Evolutionary conservation across 345 rosid species (phyloP).

Genomic region (Ailanthus altissimus): DNA sequence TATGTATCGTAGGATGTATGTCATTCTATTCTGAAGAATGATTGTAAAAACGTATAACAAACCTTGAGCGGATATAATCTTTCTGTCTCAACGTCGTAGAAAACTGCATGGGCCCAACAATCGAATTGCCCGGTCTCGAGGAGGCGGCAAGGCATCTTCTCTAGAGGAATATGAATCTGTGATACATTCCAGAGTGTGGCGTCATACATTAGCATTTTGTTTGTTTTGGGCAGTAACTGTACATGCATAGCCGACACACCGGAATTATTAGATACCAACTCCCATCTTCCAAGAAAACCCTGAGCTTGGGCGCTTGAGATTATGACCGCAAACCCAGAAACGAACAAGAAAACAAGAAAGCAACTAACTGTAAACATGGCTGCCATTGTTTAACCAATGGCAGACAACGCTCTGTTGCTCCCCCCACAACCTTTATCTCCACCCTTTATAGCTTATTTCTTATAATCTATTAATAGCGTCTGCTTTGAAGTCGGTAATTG

Average conservation of each 20-base stretch:
- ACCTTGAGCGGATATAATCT: constrained; percentile 54
- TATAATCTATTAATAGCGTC: no score
- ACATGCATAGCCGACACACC: constrained; percentile 91
- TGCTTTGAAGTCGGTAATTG: no score
- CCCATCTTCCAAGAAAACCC: constrained; percentile 55
- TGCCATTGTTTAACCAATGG: not conserved
- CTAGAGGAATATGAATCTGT: constrained; percentile 29
- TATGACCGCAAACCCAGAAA: constrained; percentile 9
- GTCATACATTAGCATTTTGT: constrained; percentile 69
- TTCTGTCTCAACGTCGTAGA: constrained; percentile 47
- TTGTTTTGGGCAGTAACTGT: constrained; percentile 56
- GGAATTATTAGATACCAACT: constrained; percentile 48
- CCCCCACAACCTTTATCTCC: no score
- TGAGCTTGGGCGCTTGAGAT: not conserved
- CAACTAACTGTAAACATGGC: not conserved
- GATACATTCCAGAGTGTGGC: constrained; percentile 71
- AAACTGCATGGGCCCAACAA: constrained; percentile 69
- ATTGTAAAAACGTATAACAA: no score
- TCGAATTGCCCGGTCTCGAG: constrained; percentile 36
- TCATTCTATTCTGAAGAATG: no score
- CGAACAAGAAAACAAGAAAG: constrained; percentile 29
- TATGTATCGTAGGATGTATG: no score
- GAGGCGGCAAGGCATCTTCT: constrained; percentile 38
- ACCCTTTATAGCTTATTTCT: no score
- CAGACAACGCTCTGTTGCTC: not conserved